Evolutionary conservation across 441 rosid genomes (phyloP).

Genomic region (Arabidopsis hybrid): DNA sequence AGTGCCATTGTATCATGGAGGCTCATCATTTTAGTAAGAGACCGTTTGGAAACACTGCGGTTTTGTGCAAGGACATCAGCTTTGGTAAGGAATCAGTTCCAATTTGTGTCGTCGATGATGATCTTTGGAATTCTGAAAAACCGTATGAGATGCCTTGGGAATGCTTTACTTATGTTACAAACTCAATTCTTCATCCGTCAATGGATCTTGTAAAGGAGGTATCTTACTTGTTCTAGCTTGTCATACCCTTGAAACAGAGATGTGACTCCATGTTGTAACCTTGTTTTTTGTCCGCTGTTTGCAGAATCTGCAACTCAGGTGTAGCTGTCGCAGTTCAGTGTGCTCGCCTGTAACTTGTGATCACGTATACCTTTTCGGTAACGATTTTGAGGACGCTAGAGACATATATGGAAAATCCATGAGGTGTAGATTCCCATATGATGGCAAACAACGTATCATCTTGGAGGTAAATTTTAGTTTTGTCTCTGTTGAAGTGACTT

Average conservation of each 20-base stretch:
- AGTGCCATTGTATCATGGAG: constrained; percentile 82
- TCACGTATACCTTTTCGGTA: constrained; percentile 90
- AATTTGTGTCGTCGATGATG: constrained; percentile 82
- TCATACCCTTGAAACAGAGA: constrained; percentile 6
- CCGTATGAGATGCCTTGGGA: constrained; percentile 76
- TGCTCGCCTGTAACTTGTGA: constrained; percentile 84
- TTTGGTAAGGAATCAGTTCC: constrained; percentile 83
- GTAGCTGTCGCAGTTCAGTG: constrained; percentile 68
- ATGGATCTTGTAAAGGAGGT: constrained; percentile 70
- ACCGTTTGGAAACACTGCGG: constrained; percentile 52
- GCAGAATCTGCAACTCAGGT: constrained; percentile 81
- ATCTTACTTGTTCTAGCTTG: constrained; percentile 28
- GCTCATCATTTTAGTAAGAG: constrained; percentile 61
- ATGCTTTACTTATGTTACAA: constrained; percentile 71
- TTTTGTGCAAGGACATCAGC: constrained; percentile 88
- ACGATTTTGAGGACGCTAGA: constrained; percentile 93
- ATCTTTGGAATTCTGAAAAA: constrained; percentile 53
- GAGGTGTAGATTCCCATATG: constrained; percentile 86
- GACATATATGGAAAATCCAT: constrained; percentile 83
- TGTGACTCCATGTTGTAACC: constrained; percentile 23
- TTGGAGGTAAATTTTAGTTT: constrained; percentile 68
- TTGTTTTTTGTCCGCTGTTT: constrained; percentile 12
- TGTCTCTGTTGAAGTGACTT: neutral
- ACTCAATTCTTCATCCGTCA: constrained; percentile 63
- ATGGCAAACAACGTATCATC: constrained; percentile 77